These are phyloP conservation scores for Phytophthora uliginosa DNA, from an alignment of 352 stramenopile genomes.

Conservation along the genomic window DNA sequence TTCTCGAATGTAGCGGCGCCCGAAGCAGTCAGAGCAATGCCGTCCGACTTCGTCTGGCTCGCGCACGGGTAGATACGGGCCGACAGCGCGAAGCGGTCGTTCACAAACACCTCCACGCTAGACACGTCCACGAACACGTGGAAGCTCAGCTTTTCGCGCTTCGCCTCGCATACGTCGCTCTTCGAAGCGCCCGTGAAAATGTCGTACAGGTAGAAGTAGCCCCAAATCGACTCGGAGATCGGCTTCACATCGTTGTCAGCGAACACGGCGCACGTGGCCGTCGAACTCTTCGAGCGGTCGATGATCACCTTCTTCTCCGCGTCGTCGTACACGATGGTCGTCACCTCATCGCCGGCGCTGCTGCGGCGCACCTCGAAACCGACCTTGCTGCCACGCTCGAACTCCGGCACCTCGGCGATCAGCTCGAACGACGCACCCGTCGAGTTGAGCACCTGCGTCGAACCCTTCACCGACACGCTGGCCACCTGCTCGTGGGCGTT, in stretches of 20 bases:
- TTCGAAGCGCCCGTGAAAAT: constrained; percentile 37
- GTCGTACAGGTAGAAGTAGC: constrained; percentile 74
- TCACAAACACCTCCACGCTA: constrained; percentile 79
- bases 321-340: constrained; percentile 75
- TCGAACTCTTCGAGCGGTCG: constrained; percentile 62
- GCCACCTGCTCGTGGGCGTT: constrained; percentile 46
- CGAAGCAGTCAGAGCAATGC: constrained; percentile 62
- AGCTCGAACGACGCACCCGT: too few species aligned
- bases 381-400: constrained; percentile 55
- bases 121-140: constrained; percentile 79
- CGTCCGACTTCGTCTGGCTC: constrained; percentile 53
- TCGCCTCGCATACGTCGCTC: constrained; percentile 42
- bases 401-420: constrained; percentile 45
- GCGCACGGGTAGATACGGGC: constrained; percentile 76
- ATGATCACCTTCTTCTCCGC: constrained; percentile 68
- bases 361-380: constrained; percentile 71
- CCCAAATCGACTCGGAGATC: constrained; percentile 44
- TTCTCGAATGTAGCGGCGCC: constrained; percentile 63
- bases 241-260: constrained; percentile 42
- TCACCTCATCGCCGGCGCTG: constrained; percentile 54
- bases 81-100: constrained; percentile 72
- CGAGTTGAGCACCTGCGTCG: too few species aligned
- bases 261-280: constrained; percentile 56
- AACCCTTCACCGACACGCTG: constrained; percentile 30
- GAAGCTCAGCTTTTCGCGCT: constrained; percentile 62